Evolutionary conservation across 1,139 yeast species (phyloP).

Genomic region (Scheffersomyces segobiensis): DNA sequence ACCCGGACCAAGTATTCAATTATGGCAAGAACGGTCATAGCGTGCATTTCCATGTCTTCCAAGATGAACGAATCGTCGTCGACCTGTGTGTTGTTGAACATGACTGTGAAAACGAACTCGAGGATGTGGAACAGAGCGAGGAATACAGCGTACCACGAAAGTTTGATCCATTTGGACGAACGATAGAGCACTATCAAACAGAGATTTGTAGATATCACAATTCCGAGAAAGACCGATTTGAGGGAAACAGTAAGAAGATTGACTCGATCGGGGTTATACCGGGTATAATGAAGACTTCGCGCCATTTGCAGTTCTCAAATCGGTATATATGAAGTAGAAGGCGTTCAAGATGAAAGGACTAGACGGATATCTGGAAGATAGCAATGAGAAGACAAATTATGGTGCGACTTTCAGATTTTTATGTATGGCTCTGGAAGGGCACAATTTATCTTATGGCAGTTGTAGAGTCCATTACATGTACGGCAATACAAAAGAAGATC

Average conservation of each 20-base stretch:
- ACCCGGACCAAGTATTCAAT: conserved; percentile 20
- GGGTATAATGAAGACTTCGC: conserved; percentile 1
- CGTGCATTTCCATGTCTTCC: conserved; percentile 67
- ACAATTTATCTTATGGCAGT: not conserved
- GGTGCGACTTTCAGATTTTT: not conserved
- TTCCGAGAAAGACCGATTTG: conserved; percentile 37
- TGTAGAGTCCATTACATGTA: not conserved
- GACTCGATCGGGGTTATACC: conserved; percentile 30
- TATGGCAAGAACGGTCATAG: conserved; percentile 52
- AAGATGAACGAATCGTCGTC: conserved; percentile 76
- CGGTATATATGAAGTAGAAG: not conserved
- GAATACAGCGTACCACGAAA: conserved; percentile 47
- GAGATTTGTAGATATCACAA: conserved; percentile 17
- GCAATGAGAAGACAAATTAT: not conserved
- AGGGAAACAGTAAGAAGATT: conserved; percentile 31
- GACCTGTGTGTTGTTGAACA: conserved; percentile 64
- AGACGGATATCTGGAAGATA: not conserved
- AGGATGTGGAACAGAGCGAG: conserved; percentile 71
- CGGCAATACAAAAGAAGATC: not conserved
- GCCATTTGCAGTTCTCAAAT: not conserved
- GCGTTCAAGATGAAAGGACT: not conserved
- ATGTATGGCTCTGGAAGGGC: not conserved
- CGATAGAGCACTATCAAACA: conserved; percentile 9
- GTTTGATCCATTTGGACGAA: conserved; percentile 5
- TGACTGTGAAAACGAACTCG: conserved; percentile 79